These are phyloP conservation scores for Podila minutissima DNA, from an alignment of 192 early-diverging fungal genomes.

Conservation along the genomic window DNA sequence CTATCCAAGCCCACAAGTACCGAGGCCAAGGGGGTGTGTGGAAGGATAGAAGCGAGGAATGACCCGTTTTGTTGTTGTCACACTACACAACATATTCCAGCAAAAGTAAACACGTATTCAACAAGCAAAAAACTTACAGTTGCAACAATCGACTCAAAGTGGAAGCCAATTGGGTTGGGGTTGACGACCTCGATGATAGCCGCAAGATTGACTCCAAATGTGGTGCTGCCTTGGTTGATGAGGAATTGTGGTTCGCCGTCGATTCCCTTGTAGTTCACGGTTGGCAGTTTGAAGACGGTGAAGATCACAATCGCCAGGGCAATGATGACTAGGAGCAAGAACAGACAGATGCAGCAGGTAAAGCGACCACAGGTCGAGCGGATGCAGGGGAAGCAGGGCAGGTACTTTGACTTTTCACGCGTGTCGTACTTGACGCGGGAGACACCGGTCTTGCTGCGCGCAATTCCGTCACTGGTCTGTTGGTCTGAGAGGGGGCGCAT, in stretches of 20 bases:
- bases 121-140: conserved; percentile 42
- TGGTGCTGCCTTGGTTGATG: conserved; percentile 29
- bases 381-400: conserved; percentile 49
- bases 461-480: conserved; percentile 31
- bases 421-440: conserved; percentile 35
- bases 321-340: conserved; percentile 51
- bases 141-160: conserved; percentile 57
- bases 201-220: conserved; percentile 42
- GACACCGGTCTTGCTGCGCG: conserved; percentile 37
- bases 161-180: conserved; percentile 59
- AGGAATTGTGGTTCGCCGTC: conserved; percentile 4
- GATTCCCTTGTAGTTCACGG: conserved; percentile 32
- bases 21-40: neutral
- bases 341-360: conserved; percentile 52
- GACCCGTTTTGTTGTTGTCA: conserved; percentile 1
- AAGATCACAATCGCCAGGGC: conserved; percentile 52
- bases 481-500: conserved; percentile 28
- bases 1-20: too few relatives aligned
- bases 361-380: conserved; percentile 56
- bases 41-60: neutral
- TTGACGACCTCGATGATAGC: conserved; percentile 53
- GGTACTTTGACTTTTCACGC: conserved; percentile 39
- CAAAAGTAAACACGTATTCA: neutral
- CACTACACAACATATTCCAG: neutral
- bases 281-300: conserved; percentile 57